Conservation (phyloP, 2,329 filamentous ascomycete genomes). For the Orbilia blumenaviensis region DNA sequence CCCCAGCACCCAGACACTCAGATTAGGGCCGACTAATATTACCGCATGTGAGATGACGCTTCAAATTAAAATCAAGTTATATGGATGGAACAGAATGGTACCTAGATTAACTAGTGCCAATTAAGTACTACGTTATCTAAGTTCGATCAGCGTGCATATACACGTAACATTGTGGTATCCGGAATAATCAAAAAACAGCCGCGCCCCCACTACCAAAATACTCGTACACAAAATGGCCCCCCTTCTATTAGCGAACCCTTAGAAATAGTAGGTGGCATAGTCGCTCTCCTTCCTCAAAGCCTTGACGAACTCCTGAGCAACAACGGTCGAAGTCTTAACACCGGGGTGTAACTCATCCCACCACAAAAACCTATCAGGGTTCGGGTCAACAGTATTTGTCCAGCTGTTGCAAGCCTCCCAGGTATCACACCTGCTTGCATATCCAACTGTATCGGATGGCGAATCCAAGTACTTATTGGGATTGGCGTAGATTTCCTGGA, state of each 20-base stretch:
- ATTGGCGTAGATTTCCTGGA: constrained; percentile 69
- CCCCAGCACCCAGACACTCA: no score
- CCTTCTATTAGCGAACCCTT: background rate
- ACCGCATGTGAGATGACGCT: no score
- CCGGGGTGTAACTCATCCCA: constrained; percentile 78
- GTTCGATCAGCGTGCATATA: no score
- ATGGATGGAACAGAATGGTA: no score
- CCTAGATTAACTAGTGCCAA: no score
- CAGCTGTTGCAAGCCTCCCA: constrained; percentile 54
- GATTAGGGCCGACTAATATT: no score
- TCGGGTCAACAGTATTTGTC: constrained; percentile 60
- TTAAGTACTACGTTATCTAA: no score
- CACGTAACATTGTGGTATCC: background rate
- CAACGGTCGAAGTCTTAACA: constrained; percentile 55
- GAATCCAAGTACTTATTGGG: constrained; percentile 71
- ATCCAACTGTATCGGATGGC: constrained; percentile 71
- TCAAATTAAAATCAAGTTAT: no score
- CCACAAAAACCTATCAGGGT: constrained; percentile 72
- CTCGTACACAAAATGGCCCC: constrained; percentile 15
- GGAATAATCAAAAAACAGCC: background rate
- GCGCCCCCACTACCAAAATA: background rate
- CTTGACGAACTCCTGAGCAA: constrained; percentile 44
- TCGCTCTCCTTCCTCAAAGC: constrained; percentile 47
- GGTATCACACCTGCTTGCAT: constrained; percentile 66
- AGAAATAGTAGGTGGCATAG: constrained; percentile 48